A percentile compares a stretch with the other conserved stretches of the same genome.
phyloP scores from a whole-genome alignment of 1,139 yeast species.

The Fermentozyma sake region DNA sequence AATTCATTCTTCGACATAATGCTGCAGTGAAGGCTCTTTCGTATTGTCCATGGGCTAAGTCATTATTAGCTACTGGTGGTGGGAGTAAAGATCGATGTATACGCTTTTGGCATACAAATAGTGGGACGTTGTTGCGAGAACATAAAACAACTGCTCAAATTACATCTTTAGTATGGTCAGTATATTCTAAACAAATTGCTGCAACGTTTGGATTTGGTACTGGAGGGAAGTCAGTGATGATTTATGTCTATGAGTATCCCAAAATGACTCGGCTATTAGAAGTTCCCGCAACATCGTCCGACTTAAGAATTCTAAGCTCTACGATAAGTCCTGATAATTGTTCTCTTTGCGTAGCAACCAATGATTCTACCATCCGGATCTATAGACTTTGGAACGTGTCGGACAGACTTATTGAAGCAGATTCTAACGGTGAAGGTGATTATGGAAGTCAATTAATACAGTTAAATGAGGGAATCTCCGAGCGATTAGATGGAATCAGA shows the following conservation, averaged over 20 bases:
- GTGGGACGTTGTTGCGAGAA: slow-evolving; percentile 64
- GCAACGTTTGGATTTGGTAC: slow-evolving; percentile 82
- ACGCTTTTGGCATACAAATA: slow-evolving; percentile 76
- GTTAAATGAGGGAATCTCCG: slow-evolving; percentile 48
- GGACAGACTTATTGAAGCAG: slow-evolving; percentile 24
- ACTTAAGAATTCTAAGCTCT: slow-evolving; percentile 61
- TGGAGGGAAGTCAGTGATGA: slow-evolving; percentile 37
- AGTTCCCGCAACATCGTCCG: slow-evolving; percentile 45
- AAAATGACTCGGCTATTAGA: slow-evolving; percentile 44
- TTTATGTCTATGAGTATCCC: slow-evolving; percentile 66
- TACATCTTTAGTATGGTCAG: slow-evolving; percentile 77
- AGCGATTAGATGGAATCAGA: not conserved
- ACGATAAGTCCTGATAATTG: slow-evolving; percentile 59
- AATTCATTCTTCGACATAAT: slow-evolving; percentile 22
- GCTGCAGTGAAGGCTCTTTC: slow-evolving; percentile 44
- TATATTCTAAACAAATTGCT: slow-evolving; percentile 53
- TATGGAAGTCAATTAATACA: slow-evolving; percentile 61
- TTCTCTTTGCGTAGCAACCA: slow-evolving; percentile 66
- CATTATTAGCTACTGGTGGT: slow-evolving; percentile 42
- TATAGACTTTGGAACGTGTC: slow-evolving; percentile 60
- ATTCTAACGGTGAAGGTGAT: slow-evolving; percentile 24
- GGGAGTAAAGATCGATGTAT: slow-evolving; percentile 43
- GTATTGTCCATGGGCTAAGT: slow-evolving; percentile 43
- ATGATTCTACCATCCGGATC: slow-evolving; percentile 71
- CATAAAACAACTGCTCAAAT: slow-evolving; percentile 65